These are phyloP conservation scores for Fusarium guadeloupense DNA, from an alignment of 2,329 filamentous ascomycete species.

Conservation along the genomic window DNA sequence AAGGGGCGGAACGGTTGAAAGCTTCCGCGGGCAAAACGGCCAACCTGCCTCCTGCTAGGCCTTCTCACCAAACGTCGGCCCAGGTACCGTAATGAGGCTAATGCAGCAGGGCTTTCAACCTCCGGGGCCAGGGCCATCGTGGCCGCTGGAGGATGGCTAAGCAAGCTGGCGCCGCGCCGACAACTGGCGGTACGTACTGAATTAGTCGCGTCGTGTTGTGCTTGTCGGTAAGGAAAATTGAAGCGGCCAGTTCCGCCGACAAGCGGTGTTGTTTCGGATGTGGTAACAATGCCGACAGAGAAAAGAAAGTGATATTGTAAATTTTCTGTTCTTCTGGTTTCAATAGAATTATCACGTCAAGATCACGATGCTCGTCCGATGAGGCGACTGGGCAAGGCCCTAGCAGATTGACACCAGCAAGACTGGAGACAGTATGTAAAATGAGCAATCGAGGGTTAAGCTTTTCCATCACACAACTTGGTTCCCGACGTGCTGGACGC, in stretches of 20 bases:
- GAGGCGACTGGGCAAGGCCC: conserved; percentile 10
- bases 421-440: conserved; percentile 32
- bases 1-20: conserved; percentile 31
- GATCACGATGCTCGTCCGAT: conserved; percentile 32
- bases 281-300: conserved; percentile 9
- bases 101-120: conserved; percentile 38
- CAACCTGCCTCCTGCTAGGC: conserved; percentile 16
- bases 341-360: conserved; percentile 10
- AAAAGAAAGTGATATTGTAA: conserved; percentile 6
- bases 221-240: conserved; percentile 8
- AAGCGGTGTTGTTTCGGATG: background rate
- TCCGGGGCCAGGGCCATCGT: conserved; percentile 34
- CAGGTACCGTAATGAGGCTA: conserved; percentile 35
- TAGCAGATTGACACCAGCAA: conserved; percentile 28
- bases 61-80: conserved; percentile 30
- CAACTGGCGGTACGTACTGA: conserved; percentile 18
- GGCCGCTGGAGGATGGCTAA: conserved; percentile 29
- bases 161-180: conserved; percentile 14
- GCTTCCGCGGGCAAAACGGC: conserved; percentile 36
- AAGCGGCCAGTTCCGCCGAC: conserved; percentile 3
- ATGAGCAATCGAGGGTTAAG: conserved; percentile 36
- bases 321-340: conserved; percentile 5
- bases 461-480: conserved; percentile 26
- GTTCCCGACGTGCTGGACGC: conserved; percentile 36
- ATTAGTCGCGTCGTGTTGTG: conserved; percentile 1